Base-by-base conservation (phyloP, 2,329 filamentous ascomycete species). In the Clonostachys solani region DNA sequence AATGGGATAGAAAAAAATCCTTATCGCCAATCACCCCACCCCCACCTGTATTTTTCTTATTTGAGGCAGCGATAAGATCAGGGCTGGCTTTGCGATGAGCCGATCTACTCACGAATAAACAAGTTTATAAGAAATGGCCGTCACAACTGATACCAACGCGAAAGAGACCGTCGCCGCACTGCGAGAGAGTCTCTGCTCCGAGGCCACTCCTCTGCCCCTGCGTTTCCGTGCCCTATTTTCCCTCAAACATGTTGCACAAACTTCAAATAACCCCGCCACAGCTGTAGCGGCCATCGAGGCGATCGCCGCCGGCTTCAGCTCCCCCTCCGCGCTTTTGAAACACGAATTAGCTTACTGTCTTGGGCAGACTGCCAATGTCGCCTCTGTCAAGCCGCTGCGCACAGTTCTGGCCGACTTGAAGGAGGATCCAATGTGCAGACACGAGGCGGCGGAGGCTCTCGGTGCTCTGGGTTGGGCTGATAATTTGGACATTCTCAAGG, bases 171-270 rank as follows among this genome's bases (percentile, higher is more conserved):
- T 90, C 56, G 60, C 73, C 48, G 72, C 77, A 49, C 78, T 95
- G 45, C 86, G 90, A 61, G 79, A 86, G 60, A 87, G 86, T 50
- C 83, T 99, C 50, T 85, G 80, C 58, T 86, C 87, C 43, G 94
- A 97, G 72, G 71, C 79, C 13, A 86, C 88, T 52, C 84, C 92
- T 42, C 87, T 99, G 47, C 87, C 92, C 37, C 78, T 89, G 53
- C 90, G 94, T 53, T 99, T 97, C 72, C 90, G 94, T 59, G 92
- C 94, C 40, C 87, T 99, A 57, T 99, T 99, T 75, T 96, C 92
- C 16, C 84, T 99, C 50, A 99, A 99, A 74, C 89, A 97, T 66
- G 75, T 97, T 50, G 92, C 94, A 43, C 84, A 81, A 49, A 80
- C 84, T 54, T 67, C 72, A 16, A 71, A 83, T 8, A 82, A 84